Conservation (phyloP, 495 filamentous ascomycete genomes). For the Alectoria sarmentosa region DNA sequence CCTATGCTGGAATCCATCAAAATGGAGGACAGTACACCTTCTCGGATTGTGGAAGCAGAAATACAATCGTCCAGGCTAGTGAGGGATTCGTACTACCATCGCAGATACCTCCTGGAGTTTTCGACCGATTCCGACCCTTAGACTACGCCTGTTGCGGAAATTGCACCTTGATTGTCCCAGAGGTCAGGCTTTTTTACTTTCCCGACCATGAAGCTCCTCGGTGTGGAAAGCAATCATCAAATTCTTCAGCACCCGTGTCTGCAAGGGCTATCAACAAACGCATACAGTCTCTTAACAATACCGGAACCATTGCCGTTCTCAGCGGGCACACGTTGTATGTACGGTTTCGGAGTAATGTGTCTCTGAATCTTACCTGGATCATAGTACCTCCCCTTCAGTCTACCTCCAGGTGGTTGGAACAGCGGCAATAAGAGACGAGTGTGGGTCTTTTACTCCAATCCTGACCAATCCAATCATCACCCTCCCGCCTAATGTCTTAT, state of each 20-base stretch:
- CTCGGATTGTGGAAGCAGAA: neutral
- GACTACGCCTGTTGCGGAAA: neutral
- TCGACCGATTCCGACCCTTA: neutral
- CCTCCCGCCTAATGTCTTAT: neutral
- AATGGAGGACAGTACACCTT: neutral
- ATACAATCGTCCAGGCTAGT: neutral
- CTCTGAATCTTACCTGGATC: neutral
- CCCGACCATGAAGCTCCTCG: neutral
- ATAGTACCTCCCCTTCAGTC: neutral
- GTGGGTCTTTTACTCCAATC: neutral
- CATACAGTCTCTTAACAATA: neutral
- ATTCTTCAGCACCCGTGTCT: neutral
- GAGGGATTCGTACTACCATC: neutral
- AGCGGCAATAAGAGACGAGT: neutral
- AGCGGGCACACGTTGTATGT: conserved; percentile 4
- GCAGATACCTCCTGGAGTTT: neutral
- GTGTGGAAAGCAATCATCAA: neutral
- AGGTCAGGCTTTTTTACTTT: neutral
- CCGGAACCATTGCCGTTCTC: neutral
- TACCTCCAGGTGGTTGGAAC: conserved; percentile 1
- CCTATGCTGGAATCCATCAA: neutral
- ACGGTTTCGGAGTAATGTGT: neutral
- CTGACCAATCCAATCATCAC: neutral
- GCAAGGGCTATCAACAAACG: neutral
- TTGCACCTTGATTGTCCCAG: neutral